Percentiles rank a stretch among this genome's conserved stretches.
Conservation (phyloP, 2,329 filamentous ascomycete genomes). For the Cladosporium colombiae region DNA sequence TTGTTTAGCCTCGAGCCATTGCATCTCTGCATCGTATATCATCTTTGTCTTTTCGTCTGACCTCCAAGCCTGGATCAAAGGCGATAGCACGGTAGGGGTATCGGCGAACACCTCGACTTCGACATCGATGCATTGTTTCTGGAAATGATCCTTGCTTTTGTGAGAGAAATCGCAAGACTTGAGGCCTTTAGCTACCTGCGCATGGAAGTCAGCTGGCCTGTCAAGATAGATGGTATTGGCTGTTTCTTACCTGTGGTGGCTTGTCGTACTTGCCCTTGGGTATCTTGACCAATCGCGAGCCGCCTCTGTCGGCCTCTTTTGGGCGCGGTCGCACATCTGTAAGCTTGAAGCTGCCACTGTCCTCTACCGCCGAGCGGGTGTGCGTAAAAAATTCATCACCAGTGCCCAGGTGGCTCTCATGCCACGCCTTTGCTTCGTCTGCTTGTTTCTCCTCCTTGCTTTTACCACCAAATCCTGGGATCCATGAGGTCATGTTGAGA, state of each 20-base stretch:
- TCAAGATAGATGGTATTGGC: not conserved
- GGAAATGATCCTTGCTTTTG: constrained; percentile 17
- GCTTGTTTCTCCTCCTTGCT: constrained; percentile 18
- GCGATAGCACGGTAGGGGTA: constrained; percentile 6
- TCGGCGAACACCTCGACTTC: constrained; percentile 19
- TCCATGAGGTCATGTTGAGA: constrained; percentile 17
- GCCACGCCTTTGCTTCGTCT: constrained; percentile 20
- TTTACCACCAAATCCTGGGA: constrained; percentile 17
- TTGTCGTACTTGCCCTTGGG: constrained; percentile 20
- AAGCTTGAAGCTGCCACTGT: constrained; percentile 18
- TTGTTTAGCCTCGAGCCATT: constrained; percentile 19
- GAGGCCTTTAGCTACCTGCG: constrained; percentile 18
- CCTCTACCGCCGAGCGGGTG: constrained; percentile 14
- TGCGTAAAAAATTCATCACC: constrained; percentile 20
- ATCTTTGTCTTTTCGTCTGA: constrained; percentile 19
- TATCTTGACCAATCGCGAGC: constrained; percentile 6
- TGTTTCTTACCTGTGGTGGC: constrained; percentile 12
- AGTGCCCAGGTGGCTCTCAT: constrained; percentile 18
- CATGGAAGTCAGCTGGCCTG: not conserved
- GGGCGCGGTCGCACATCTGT: constrained; percentile 16
- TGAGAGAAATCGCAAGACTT: constrained; percentile 18
- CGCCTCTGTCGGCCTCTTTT: constrained; percentile 17
- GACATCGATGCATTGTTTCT: constrained; percentile 17
- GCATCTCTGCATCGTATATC: constrained; percentile 20
- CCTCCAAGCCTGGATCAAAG: constrained; percentile 18